Percentiles rank a stretch among this genome's conserved stretches.
Conservation (phyloP, 2,329 filamentous ascomycete genomes). For the Bretziella fagacearum region DNA sequence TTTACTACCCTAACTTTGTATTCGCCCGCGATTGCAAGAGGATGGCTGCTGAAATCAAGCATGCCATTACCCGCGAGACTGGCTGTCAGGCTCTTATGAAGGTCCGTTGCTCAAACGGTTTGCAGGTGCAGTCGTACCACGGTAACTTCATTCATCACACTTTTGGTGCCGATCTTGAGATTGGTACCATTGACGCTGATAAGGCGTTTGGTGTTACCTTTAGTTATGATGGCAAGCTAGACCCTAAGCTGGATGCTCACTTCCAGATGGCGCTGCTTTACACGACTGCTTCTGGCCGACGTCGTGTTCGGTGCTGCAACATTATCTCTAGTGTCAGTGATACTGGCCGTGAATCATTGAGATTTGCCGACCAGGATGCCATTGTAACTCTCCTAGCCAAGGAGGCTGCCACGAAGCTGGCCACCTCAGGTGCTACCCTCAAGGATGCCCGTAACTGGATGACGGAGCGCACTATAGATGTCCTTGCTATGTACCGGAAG, state of each 20-base stretch:
- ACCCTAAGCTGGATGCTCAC: conserved; percentile 87
- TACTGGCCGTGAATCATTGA: conserved; percentile 67
- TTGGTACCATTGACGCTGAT: conserved; percentile 82
- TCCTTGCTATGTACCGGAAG: conserved; percentile 82
- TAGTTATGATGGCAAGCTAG: conserved; percentile 92
- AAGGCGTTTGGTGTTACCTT: conserved; percentile 87
- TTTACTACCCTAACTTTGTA: conserved; percentile 94
- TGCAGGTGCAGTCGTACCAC: conserved; percentile 87
- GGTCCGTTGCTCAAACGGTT: conserved; percentile 88
- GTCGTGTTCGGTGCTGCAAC: conserved; percentile 83
- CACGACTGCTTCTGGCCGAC: conserved; percentile 76
- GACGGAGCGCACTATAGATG: conserved; percentile 83
- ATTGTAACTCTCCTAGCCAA: conserved; percentile 80
- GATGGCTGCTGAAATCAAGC: conserved; percentile 68
- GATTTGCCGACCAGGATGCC: conserved; percentile 89
- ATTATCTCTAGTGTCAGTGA: conserved; percentile 85
- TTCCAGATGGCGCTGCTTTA: conserved; percentile 94
- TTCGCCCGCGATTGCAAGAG: conserved; percentile 70
- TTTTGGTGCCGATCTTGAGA: conserved; percentile 85
- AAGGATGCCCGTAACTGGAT: conserved; percentile 74
- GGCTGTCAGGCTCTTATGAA: conserved; percentile 97
- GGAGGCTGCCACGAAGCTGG: conserved; percentile 76
- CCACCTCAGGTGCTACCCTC: conserved; percentile 48
- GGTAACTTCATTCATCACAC: conserved; percentile 94
- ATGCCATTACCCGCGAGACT: conserved; percentile 74